Evolutionary conservation across 257 asterid genomes (phyloP).

Genomic region (Pogostemon cablin): DNA sequence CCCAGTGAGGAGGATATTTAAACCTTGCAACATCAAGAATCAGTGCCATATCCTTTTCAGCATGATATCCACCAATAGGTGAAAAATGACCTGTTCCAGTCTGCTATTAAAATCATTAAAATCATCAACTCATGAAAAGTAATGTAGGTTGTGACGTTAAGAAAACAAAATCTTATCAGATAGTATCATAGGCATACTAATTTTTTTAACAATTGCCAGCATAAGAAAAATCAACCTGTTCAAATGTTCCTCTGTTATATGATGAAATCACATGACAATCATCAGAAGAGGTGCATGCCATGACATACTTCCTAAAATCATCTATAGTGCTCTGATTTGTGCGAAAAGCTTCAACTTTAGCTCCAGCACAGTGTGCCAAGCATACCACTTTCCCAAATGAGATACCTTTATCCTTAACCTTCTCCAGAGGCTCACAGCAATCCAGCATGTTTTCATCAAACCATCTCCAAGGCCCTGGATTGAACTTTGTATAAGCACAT

Average conservation of each 20-base stretch:
- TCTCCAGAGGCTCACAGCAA: conserved; percentile 96
- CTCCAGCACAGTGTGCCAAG: conserved; percentile 98
- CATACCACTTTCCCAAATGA: conserved; percentile 94
- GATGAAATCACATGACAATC: conserved; percentile 89
- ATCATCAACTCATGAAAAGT: conserved; percentile 28
- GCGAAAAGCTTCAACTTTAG: conserved; percentile 89
- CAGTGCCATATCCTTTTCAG: conserved; percentile 94
- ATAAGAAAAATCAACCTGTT: conserved; percentile 54
- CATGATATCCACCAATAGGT: conserved; percentile 98
- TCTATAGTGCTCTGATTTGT: conserved; percentile 77
- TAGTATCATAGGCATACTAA: conserved; percentile 17
- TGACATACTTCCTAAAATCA: conserved; percentile 85
- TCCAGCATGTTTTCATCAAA: conserved; percentile 98
- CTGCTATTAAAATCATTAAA: conserved; percentile 49
- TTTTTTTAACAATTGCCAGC: not conserved
- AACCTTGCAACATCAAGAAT: conserved; percentile 98
- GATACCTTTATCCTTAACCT: conserved; percentile 87
- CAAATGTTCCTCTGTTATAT: conserved; percentile 78
- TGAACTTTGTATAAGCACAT: conserved; percentile 34
- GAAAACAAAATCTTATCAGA: conserved; percentile 27
- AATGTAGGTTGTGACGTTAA: conserved; percentile 19
- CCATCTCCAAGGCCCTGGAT: conserved; percentile 99
- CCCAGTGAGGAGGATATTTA: conserved; percentile 99
- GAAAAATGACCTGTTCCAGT: conserved; percentile 99
- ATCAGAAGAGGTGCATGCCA: conserved; percentile 76